Conservation (phyloP, 169 alveolate genomes). For the Cryptosporidium parvum region DNA sequence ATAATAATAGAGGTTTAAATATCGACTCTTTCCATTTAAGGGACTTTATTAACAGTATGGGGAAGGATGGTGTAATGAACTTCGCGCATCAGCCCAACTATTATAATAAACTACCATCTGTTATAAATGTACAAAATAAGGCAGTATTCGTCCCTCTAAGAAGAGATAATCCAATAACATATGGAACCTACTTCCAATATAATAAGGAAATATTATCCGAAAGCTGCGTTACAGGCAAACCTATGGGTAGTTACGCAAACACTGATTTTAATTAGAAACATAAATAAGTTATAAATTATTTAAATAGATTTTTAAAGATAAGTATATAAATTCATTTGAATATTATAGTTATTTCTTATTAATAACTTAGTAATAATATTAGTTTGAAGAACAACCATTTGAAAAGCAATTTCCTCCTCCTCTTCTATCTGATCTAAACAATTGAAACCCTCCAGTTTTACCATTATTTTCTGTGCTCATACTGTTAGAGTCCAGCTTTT, state of each 20-base stretch:
- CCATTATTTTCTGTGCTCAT: background rate
- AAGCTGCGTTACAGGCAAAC: slow-evolving; percentile 68
- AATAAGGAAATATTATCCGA: slow-evolving; percentile 54
- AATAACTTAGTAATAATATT: background rate
- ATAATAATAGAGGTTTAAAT: slow-evolving; percentile 17
- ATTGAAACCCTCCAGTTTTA: slow-evolving; percentile 55
- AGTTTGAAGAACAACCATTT: background rate
- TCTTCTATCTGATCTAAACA: slow-evolving; percentile 57
- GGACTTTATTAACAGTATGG: slow-evolving; percentile 61
- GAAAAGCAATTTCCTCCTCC: slow-evolving; percentile 21
- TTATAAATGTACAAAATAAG: slow-evolving; percentile 44
- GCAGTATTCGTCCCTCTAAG: slow-evolving; percentile 73
- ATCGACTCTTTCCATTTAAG: slow-evolving; percentile 66
- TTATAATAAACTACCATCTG: slow-evolving; percentile 60
- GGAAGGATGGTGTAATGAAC: slow-evolving; percentile 41
- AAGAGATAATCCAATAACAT: slow-evolving; percentile 68
- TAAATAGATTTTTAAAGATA: background rate
- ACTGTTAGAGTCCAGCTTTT: slow-evolving; percentile 20
- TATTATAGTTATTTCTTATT: background rate
- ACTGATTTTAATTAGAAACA: background rate
- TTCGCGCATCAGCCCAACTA: slow-evolving; percentile 73
- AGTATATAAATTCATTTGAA: background rate
- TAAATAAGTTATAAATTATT: background rate
- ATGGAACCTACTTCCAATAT: slow-evolving; percentile 64
- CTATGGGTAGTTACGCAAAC: slow-evolving; percentile 59